These are phyloP conservation scores for Prinsepia uniflora DNA, from an alignment of 306 rosid species.

Conservation along the genomic window DNA sequence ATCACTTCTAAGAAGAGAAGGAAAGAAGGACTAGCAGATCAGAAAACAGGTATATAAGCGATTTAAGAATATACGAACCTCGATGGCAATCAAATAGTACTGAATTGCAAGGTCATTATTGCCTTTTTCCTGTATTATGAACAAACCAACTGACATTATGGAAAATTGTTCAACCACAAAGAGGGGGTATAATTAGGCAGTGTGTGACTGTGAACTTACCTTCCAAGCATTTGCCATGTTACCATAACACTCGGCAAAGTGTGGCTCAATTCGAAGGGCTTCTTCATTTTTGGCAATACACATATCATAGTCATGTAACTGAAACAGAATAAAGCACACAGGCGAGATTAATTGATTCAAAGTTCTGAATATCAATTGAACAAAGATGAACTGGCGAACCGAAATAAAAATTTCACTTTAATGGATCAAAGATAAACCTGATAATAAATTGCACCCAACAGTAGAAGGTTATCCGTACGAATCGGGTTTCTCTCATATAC, in stretches of 20 bases:
- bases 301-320: constrained; percentile 94
- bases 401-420: not conserved
- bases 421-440: constrained; percentile 47
- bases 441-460: constrained; percentile 89
- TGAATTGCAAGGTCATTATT: constrained; percentile 54
- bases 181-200: not conserved
- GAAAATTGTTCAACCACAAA: not conserved
- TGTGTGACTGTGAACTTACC: constrained; percentile 32
- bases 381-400: not conserved
- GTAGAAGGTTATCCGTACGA: constrained; percentile 90
- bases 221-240: constrained; percentile 99
- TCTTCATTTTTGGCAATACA: constrained; percentile 94
- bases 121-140: constrained; percentile 50
- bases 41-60: not conserved
- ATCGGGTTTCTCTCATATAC: constrained; percentile 80
- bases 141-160: constrained; percentile 10
- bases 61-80: constrained; percentile 44
- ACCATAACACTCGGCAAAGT: constrained; percentile 95
- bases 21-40: not conserved
- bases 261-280: constrained; percentile 83
- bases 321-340: constrained; percentile 13
- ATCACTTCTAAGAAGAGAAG: not conserved
- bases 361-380: not conserved
- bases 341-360: constrained; percentile 6
- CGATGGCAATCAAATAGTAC: constrained; percentile 87